Conservation (phyloP, 2,329 filamentous ascomycete genomes). For the Neopestalotiopsis sp. region DNA sequence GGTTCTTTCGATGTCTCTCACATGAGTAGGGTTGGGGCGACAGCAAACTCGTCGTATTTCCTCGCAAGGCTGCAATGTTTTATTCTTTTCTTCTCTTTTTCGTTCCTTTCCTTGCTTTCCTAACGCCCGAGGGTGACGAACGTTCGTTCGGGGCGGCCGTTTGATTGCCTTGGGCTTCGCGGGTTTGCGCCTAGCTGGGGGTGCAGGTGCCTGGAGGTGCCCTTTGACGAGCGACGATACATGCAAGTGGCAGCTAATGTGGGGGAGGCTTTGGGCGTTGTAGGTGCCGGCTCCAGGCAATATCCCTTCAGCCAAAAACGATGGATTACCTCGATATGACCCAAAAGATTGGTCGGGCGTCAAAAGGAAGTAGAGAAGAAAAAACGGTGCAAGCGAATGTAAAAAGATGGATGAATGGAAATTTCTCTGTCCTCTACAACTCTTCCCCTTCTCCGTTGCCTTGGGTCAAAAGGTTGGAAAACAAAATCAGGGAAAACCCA, state of each 20-base stretch:
- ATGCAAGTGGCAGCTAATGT: constrained; percentile 15
- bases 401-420: no score
- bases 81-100: not conserved
- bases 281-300: constrained; percentile 10
- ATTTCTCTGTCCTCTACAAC: no score
- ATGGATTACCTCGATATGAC: not conserved
- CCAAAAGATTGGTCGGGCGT: not conserved
- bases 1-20: not conserved
- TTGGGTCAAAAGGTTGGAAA: not conserved
- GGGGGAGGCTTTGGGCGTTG: constrained; percentile 5
- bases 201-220: not conserved
- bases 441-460: not conserved
- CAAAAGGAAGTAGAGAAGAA: not conserved
- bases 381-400: not conserved
- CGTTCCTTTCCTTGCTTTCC: not conserved
- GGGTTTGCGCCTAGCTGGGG: not conserved
- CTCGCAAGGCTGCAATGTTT: not conserved
- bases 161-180: constrained; percentile 1
- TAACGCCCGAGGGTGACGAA: not conserved
- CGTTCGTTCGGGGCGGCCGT: constrained; percentile 9
- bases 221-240: constrained; percentile 3
- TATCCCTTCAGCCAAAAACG: constrained; percentile 4
- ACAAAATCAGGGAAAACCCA: not conserved
- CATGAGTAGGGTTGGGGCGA: not conserved
- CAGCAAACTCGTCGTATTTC: not conserved